Percentiles rank a stretch among this genome's conserved stretches.
These are phyloP conservation scores for Trichoderma koningii DNA, from an alignment of 2,329 filamentous ascomycete species.

Conservation along the genomic window DNA sequence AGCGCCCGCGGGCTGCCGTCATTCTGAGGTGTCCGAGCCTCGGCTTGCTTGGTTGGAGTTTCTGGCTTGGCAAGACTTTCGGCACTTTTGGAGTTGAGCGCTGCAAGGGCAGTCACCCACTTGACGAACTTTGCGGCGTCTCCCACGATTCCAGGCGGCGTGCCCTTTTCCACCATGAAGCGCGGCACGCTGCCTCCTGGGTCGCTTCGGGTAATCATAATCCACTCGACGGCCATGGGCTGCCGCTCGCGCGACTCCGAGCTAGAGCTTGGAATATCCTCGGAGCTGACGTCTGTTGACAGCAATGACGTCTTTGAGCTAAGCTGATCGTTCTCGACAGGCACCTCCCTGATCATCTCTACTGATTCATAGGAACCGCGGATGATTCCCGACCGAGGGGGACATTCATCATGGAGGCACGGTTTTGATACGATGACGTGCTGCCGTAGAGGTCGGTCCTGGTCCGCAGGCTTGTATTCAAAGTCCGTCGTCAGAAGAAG, in stretches of 20 bases:
- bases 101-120: conserved; percentile 59
- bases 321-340: conserved; percentile 52
- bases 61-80: conserved; percentile 4
- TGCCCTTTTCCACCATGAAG: conserved; percentile 89
- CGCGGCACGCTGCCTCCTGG: conserved; percentile 85
- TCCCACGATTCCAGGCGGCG: conserved; percentile 74
- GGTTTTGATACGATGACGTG: conserved; percentile 89
- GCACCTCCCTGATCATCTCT: conserved; percentile 85
- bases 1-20: conserved; percentile 15
- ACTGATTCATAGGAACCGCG: conserved; percentile 88
- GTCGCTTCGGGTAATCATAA: conserved; percentile 89
- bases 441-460: conserved; percentile 57
- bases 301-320: conserved; percentile 39
- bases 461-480: conserved; percentile 38
- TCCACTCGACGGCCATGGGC: conserved; percentile 71
- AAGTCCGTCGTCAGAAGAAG: conserved; percentile 70
- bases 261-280: conserved; percentile 35
- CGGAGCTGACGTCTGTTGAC: conserved; percentile 37
- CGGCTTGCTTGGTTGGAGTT: not conserved
- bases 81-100: conserved; percentile 39
- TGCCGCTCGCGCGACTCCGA: conserved; percentile 35
- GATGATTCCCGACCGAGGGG: conserved; percentile 71
- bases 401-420: conserved; percentile 73
- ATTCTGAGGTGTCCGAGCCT: not conserved
- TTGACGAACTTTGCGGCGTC: conserved; percentile 82